Base-by-base conservation (phyloP, 345 rosid genomes). In the Citropsis articulata region DNA sequence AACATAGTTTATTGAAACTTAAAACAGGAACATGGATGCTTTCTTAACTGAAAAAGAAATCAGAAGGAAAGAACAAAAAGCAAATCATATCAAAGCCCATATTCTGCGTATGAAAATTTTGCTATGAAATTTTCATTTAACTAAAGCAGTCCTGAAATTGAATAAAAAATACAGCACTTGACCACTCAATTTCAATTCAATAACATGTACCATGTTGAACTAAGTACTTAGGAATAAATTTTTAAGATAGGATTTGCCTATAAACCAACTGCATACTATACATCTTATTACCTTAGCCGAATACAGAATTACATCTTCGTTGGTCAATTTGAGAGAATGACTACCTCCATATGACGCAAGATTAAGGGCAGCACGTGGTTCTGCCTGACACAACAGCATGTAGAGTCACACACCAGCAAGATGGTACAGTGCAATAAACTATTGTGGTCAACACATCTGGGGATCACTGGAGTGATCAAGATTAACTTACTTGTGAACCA, bases 361-460 rank as follows among this genome's bases (percentile, higher is more conserved):
- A 91, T 94, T 96, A 86, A 96, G 82, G 76, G 99, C 97, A 57
- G 97, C 97, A 16, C 94, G 98, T 80, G 98, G 98, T 86, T 96
- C 98, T 90, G 99, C 99, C 99, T 96, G 97, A 86, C 89, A 79
- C 81, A 69, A 48, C 18, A 80, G 74, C 64, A 75, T 62, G 75
- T 67, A 77, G n/a, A 72, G 82, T 87, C 84, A 85, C 80, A 81
- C 42, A 69, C 80, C 42, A 81, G 71, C 77, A 74, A 80, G 72
- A 59, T 76, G 50, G n/a, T 53, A 67, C 60, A 73, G 5, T n/a
- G 64, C 50, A 45, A 13, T 45, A 72, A 72, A 73, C 38, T 40
- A 59, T 30, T 36, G 21, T 4, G 38, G 69, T 25, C 36, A 66
- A 59, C 10, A 45, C 66, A 80, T 64, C 27, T 28, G 36, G 25